Percentiles rank a stretch among this genome's conserved stretches.
Conservation (phyloP, 371 early-diverging fungal genomes). For the Haplosporangium sp. region DNA sequence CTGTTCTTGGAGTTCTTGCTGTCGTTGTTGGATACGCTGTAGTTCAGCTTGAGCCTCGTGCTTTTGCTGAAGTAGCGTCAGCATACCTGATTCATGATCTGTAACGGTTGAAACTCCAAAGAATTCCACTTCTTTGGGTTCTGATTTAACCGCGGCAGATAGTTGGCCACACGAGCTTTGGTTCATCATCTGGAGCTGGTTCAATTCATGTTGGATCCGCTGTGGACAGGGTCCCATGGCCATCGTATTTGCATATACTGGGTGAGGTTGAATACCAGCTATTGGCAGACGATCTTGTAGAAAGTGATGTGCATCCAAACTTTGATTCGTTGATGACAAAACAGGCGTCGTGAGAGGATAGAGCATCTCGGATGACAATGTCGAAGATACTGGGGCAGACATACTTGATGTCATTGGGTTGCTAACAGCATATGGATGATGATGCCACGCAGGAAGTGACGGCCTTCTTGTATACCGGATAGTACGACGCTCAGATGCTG, state of each 20-base stretch:
- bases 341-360: not conserved
- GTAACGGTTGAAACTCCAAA: conserved; percentile 38
- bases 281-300: conserved; percentile 1
- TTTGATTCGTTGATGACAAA: conserved; percentile 1
- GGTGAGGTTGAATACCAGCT: not conserved
- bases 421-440: conserved; percentile 23
- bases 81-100: conserved; percentile 10
- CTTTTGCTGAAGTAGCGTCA: conserved; percentile 20
- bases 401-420: not conserved
- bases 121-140: not conserved
- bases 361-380: conserved; percentile 4
- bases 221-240: conserved; percentile 3
- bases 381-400: not conserved
- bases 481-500: conserved; percentile 28
- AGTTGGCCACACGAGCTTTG: not conserved
- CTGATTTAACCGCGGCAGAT: not conserved
- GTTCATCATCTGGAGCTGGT: conserved; percentile 17
- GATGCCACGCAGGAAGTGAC: conserved; percentile 34
- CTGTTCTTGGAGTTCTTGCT: conserved; percentile 16
- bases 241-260: not conserved
- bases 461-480: conserved; percentile 22
- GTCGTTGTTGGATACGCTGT: conserved; percentile 21
- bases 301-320: conserved; percentile 1
- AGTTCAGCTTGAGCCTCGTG: conserved; percentile 23
- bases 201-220: conserved; percentile 15